Percentiles rank a stretch among this genome's conserved stretches.
Conservation (phyloP, 176 grass and related monocot species). For the barley (Hordeum vulgare) region DNA sequence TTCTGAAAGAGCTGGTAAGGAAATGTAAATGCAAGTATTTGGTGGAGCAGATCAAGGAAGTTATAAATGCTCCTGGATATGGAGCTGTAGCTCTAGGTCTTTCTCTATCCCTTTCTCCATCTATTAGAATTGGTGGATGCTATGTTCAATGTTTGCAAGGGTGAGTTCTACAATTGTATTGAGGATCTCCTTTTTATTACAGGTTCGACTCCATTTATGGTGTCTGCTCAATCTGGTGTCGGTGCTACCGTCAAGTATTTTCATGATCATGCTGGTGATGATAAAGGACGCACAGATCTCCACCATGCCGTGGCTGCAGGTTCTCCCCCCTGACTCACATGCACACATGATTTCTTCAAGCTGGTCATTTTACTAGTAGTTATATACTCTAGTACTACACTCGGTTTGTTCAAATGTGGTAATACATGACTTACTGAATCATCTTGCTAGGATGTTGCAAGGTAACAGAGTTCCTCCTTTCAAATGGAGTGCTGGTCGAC, state of each 20-base stretch:
- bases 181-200: background rate
- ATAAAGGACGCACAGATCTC: background rate
- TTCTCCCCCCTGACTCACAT: background rate
- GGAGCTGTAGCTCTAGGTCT: background rate
- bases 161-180: background rate
- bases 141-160: background rate
- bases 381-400: background rate
- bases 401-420: background rate
- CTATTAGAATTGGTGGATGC: too few species aligned
- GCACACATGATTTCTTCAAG: background rate
- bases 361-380: background rate
- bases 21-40: conserved; percentile 37
- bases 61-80: background rate
- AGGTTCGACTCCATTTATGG: conserved; percentile 1
- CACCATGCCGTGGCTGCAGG: conserved; percentile 3
- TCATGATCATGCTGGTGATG: conserved; percentile 10
- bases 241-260: conserved; percentile 9
- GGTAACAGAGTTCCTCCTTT: conserved; percentile 11
- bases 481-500: conserved; percentile 13
- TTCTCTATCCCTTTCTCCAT: background rate
- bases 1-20: conserved; percentile 90
- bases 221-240: background rate
- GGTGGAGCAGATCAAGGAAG: conserved; percentile 8
- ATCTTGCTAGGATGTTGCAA: conserved; percentile 5
- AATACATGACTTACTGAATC: background rate